These are phyloP conservation scores for Trichoderma harzianum DNA, from an alignment of 2,329 filamentous ascomycete genomes.

Conservation along the genomic window DNA sequence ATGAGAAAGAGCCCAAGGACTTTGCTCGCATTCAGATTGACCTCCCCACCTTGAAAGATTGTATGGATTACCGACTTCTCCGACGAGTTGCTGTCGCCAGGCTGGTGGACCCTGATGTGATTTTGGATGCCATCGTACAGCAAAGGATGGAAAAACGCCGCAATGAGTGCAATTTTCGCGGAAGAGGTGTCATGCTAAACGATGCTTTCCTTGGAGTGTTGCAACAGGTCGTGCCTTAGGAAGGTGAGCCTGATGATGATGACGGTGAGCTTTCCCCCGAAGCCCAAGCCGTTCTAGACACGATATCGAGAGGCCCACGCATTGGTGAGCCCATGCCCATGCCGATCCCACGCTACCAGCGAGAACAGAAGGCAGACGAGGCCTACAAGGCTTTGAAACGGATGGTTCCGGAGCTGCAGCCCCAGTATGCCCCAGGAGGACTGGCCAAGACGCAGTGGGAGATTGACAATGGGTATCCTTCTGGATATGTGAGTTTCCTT, in stretches of 20 bases:
- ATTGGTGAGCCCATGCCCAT: not conserved
- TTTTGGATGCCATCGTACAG: not conserved
- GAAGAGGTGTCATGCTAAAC: not conserved
- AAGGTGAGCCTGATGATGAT: not conserved
- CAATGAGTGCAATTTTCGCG: not conserved
- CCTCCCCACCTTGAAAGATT: not conserved
- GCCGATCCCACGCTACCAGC: not conserved
- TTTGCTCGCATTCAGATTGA: not conserved
- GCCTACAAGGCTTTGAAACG: not conserved
- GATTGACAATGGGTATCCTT: not conserved
- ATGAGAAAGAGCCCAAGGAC: not conserved
- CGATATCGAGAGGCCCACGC: not conserved
- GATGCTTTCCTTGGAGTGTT: constrained; percentile 3
- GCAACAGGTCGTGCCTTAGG: not conserved
- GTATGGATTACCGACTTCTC: not conserved
- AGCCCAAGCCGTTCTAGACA: not conserved
- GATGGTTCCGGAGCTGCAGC: not conserved
- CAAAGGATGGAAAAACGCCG: not conserved
- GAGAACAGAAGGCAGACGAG: not conserved
- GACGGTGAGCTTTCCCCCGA: not conserved
- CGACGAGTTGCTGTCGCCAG: not conserved
- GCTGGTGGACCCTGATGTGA: not conserved
- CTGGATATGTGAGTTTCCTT: not conserved
- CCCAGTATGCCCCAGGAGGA: not conserved
- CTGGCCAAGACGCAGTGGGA: not conserved